Percentiles rank a stretch among this genome's conserved stretches.
phyloP scores from a whole-genome alignment of 148 eudicot species.

The Cornus florida region DNA sequence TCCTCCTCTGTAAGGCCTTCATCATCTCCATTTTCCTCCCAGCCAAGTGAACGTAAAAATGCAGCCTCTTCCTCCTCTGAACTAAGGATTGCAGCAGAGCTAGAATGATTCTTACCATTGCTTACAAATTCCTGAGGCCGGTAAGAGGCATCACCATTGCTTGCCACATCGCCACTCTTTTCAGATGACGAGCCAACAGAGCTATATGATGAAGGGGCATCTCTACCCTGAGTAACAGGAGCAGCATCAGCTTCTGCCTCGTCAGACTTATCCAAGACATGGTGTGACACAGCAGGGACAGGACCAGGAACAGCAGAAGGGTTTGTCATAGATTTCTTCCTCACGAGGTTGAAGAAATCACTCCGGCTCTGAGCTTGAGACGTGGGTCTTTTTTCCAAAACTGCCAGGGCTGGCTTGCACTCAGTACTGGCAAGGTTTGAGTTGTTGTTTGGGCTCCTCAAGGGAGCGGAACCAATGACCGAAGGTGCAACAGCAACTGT shows the following conservation, averaged over 20 bases:
- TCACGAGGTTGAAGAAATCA: constrained; percentile 38
- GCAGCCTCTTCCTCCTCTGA: constrained; percentile 58
- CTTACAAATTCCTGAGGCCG: constrained; percentile 3
- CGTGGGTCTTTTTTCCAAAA: constrained; percentile 27
- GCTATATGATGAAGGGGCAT: neutral
- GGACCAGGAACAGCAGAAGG: constrained; percentile 26
- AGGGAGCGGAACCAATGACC: constrained; percentile 24
- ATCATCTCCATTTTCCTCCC: constrained; percentile 53
- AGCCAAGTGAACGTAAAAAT: constrained; percentile 45
- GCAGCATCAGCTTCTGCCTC: constrained; percentile 20
- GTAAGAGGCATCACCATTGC: constrained; percentile 22
- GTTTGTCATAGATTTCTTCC: constrained; percentile 37
- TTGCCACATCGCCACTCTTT: constrained; percentile 12
- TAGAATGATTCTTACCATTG: constrained; percentile 25
- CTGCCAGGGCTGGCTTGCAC: constrained; percentile 12
- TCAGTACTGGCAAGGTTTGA: constrained; percentile 10
- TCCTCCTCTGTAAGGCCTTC: constrained; percentile 55
- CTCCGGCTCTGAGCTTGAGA: constrained; percentile 38
- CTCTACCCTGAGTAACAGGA: constrained; percentile 19
- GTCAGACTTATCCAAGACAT: constrained; percentile 19
- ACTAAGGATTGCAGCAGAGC: constrained; percentile 21
- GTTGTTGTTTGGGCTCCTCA: constrained; percentile 16
- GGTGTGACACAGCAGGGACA: constrained; percentile 10
- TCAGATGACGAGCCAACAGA: constrained; percentile 11
- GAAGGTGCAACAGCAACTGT: constrained; percentile 23